Percentiles rank a stretch among this genome's conserved stretches.
phyloP scores from a whole-genome alignment of 306 rosid species.

The Lagenaria siceraria region DNA sequence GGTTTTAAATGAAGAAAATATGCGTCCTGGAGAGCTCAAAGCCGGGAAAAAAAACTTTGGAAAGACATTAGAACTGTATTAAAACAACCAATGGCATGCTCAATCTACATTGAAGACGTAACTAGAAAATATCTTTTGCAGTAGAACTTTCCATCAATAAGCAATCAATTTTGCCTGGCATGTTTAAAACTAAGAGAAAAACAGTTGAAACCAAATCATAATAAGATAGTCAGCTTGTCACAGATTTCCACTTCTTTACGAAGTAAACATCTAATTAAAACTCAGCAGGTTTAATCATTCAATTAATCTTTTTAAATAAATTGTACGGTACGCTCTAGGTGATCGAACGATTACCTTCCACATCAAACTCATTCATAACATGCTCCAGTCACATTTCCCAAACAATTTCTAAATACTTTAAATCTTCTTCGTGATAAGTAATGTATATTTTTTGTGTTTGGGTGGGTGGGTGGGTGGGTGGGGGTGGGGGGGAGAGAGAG shows the following conservation, averaged over 20 bases:
- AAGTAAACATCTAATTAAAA: background rate
- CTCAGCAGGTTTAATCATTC: background rate
- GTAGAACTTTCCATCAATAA: background rate
- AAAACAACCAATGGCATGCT: background rate
- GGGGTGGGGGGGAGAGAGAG: slow-evolving; percentile 17
- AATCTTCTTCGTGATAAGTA: background rate
- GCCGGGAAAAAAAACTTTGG: background rate
- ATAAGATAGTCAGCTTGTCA: background rate
- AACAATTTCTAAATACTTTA: background rate
- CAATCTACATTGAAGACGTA: background rate
- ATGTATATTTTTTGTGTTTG: background rate
- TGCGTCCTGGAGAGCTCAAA: background rate
- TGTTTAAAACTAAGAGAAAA: background rate
- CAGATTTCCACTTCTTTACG: background rate
- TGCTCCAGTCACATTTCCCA: background rate
- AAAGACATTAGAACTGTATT: background rate
- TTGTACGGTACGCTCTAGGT: background rate
- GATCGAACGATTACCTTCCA: background rate
- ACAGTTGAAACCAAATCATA: background rate
- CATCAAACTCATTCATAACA: background rate
- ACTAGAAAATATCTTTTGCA: background rate
- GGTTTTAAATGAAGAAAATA: background rate
- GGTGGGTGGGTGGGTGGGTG: slow-evolving; percentile 4
- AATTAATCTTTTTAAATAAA: background rate
- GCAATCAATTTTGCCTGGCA: background rate